phyloP scores from a whole-genome alignment of 768 basidiomycete species.

The Serendipita sp. region DNA sequence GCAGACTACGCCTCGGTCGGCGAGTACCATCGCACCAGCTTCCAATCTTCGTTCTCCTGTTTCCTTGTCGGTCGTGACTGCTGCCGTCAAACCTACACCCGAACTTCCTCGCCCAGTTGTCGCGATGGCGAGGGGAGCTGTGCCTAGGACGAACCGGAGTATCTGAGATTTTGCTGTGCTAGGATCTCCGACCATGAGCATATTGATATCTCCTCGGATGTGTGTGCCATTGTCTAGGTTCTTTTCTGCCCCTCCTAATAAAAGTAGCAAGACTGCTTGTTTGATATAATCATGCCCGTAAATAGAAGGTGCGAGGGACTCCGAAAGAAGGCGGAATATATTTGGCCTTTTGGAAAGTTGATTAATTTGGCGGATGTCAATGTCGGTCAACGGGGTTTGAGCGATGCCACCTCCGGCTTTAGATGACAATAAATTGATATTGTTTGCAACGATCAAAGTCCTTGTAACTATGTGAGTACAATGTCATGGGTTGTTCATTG shows the following conservation, averaged over 20 bases:
- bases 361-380: constrained; percentile 91
- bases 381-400: constrained; percentile 78
- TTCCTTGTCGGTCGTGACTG: constrained; percentile 95
- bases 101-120: constrained; percentile 96
- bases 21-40: constrained; percentile 98
- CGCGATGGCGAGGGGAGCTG: constrained; percentile 92
- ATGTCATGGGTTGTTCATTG: constrained; percentile 3
- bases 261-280: constrained; percentile 75
- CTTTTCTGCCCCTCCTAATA: constrained; percentile 95
- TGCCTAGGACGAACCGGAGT: constrained; percentile 87
- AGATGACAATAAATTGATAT: constrained; percentile 84
- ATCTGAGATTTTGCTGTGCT: constrained; percentile 97
- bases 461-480: constrained; percentile 25
- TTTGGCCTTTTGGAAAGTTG: constrained; percentile 75
- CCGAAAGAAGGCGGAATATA: constrained; percentile 77
- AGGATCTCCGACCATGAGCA: constrained; percentile 98
- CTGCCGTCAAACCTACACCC: constrained; percentile 97
- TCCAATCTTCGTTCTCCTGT: constrained; percentile 93
- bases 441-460: constrained; percentile 86
- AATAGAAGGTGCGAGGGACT: constrained; percentile 94
- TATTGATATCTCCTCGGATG: constrained; percentile 97
- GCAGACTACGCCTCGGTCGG: constrained; percentile 95
- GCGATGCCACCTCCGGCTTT: constrained; percentile 93
- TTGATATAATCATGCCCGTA: constrained; percentile 96
- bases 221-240: constrained; percentile 95